Evolutionary conservation across 257 asterid species (phyloP).

Genomic region (Ocimum tenuiflorum): DNA sequence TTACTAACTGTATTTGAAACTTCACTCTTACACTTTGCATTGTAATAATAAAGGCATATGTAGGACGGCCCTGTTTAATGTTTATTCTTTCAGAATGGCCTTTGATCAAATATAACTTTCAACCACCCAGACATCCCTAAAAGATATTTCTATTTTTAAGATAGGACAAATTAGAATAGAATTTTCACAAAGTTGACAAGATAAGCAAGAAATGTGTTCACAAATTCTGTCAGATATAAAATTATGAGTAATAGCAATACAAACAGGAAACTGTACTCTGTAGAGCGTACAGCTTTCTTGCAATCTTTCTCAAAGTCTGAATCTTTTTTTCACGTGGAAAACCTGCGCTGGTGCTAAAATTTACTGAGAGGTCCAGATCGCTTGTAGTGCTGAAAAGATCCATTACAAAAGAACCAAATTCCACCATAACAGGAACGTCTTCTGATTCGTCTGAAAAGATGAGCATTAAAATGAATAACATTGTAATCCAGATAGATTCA

Average conservation of each 20-base stretch:
- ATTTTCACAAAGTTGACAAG: background rate
- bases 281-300: conserved; percentile 57
- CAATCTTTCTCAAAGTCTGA: conserved; percentile 66
- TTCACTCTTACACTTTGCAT: too few species aligned
- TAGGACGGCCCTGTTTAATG: background rate
- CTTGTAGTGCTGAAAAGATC: conserved; percentile 69
- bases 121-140: background rate
- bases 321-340: conserved; percentile 70
- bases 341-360: conserved; percentile 36
- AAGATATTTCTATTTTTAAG: background rate
- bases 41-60: too few species aligned
- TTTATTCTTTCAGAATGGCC: background rate
- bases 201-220: conserved; percentile 10
- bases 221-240: background rate
- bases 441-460: conserved; percentile 42
- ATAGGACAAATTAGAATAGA: background rate
- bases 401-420: conserved; percentile 88
- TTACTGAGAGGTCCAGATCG: conserved; percentile 81
- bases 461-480: conserved; percentile 2
- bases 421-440: conserved; percentile 63
- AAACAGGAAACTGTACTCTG: conserved; percentile 44
- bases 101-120: background rate
- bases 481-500: background rate
- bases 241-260: background rate
- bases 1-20: background rate